Percentiles rank a stretch among this genome's conserved stretches.
phyloP scores from a whole-genome alignment of 1,139 yeast species.

The Tardiomyces depauwii region DNA sequence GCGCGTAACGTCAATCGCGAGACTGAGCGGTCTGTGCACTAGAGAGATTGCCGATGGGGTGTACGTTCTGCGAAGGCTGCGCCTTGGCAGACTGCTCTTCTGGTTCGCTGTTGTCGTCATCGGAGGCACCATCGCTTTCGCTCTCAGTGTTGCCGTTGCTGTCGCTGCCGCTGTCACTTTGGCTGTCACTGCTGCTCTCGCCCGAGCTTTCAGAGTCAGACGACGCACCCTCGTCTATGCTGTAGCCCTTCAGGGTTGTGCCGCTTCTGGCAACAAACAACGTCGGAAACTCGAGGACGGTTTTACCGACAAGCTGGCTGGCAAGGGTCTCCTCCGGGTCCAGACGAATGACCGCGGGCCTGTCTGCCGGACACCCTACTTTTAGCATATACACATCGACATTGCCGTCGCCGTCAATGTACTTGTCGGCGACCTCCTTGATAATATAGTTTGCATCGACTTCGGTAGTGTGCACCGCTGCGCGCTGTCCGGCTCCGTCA shows the following conservation, averaged over 20 bases:
- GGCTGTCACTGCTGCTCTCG: too few relatives aligned
- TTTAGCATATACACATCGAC: neutral
- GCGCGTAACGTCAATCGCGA: too few relatives aligned
- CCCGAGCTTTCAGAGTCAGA: constrained; percentile 4
- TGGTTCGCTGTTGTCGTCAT: constrained; percentile 1
- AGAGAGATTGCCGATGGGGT: too few relatives aligned
- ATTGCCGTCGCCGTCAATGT: neutral
- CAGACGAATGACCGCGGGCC: constrained; percentile 10
- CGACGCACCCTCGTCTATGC: constrained; percentile 6
- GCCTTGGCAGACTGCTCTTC: neutral
- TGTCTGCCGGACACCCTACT: constrained; percentile 12
- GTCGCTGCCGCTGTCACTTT: constrained; percentile 4
- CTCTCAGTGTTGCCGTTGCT: constrained; percentile 4
- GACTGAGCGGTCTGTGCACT: too few relatives aligned
- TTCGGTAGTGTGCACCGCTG: constrained; percentile 3
- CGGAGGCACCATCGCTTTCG: constrained; percentile 1
- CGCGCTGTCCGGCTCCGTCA: constrained; percentile 10
- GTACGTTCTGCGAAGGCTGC: too few relatives aligned
- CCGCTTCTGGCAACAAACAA: constrained; percentile 30
- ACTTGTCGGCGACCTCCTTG: neutral
- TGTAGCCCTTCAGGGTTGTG: constrained; percentile 10
- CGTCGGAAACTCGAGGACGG: constrained; percentile 73
- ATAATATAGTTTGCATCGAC: constrained; percentile 6
- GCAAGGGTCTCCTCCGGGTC: constrained; percentile 23
- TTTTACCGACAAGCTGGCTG: constrained; percentile 40